phyloP scores from a whole-genome alignment of 306 rosid genomes.

The Glycine latifolia region DNA sequence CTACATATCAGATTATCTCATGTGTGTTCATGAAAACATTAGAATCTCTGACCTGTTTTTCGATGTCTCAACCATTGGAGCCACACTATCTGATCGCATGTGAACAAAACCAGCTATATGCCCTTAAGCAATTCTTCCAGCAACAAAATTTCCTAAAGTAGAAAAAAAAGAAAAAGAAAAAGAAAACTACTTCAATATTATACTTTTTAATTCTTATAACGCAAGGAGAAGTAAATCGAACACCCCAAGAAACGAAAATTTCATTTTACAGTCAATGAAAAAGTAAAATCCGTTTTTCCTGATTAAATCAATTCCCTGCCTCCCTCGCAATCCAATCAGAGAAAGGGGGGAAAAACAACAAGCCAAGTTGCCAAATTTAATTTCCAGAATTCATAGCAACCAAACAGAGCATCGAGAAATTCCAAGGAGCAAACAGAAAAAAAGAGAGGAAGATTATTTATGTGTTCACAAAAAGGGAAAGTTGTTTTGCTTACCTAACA shows the following conservation, averaged over 20 bases:
- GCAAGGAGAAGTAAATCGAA: constrained; percentile 1
- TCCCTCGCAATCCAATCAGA: constrained; percentile 23
- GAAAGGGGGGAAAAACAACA: neutral
- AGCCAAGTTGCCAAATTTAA: neutral
- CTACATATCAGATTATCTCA: neutral
- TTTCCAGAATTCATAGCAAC: neutral
- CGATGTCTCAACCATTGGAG: constrained; percentile 55
- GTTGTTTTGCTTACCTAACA: constrained; percentile 25
- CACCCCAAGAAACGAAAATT: neutral
- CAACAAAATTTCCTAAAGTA: constrained; percentile 43
- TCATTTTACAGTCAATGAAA: neutral
- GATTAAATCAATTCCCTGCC: constrained; percentile 19
- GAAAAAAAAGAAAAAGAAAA: constrained; percentile 28
- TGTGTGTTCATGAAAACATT: constrained; percentile 9
- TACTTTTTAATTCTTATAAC: neutral
- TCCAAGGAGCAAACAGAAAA: constrained; percentile 31
- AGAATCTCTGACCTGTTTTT: constrained; percentile 50
- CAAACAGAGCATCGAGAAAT: constrained; percentile 31
- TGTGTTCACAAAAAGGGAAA: neutral
- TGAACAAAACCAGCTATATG: constrained; percentile 36
- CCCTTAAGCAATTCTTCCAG: constrained; percentile 24
- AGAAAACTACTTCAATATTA: constrained; percentile 30
- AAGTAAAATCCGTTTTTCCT: constrained; percentile 13
- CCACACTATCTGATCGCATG: constrained; percentile 67
- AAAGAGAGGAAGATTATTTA: neutral